Conservation (phyloP, 2,329 filamentous ascomycete species). For the Tolypocladium capitatum region DNA sequence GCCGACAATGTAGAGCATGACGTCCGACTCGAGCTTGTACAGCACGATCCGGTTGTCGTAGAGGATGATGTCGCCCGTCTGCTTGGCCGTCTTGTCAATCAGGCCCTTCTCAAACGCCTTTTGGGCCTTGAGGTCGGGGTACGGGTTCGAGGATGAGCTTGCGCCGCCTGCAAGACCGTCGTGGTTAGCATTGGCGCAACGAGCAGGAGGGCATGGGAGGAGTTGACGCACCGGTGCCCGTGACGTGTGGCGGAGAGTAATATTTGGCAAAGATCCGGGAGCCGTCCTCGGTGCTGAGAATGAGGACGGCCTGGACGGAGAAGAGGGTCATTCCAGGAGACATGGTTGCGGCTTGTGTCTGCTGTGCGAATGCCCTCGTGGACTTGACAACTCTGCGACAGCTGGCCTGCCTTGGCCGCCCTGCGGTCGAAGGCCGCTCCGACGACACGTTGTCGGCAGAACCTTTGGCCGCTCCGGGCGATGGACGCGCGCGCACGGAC, state of each 20-base stretch:
- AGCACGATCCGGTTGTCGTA: conserved; percentile 95
- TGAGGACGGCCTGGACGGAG: conserved; percentile 63
- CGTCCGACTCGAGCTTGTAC: conserved; percentile 95
- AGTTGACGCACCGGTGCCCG: conserved; percentile 20
- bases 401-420: too few species aligned
- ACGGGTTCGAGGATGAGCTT: conserved; percentile 55
- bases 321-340: conserved; percentile 63
- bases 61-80: conserved; percentile 88
- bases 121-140: conserved; percentile 82
- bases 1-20: conserved; percentile 91
- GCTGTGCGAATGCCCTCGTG: not conserved
- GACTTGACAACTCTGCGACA: too few species aligned
- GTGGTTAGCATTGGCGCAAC: conserved; percentile 17
- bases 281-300: conserved; percentile 76
- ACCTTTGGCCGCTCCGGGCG: conserved; percentile 17
- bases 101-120: conserved; percentile 95
- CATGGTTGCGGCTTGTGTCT: conserved; percentile 32
- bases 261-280: conserved; percentile 91
- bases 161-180: conserved; percentile 20
- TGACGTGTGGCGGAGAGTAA: conserved; percentile 52
- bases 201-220: not conserved
- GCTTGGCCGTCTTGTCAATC: conserved; percentile 89
- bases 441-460: conserved; percentile 10
- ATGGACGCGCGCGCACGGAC: conserved; percentile 14
- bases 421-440: not conserved